A percentile compares a stretch with the other conserved stretches of the same genome.
These are phyloP conservation scores for Pistacia atlantica DNA, from an alignment of 345 rosid species.

Conservation along the genomic window DNA sequence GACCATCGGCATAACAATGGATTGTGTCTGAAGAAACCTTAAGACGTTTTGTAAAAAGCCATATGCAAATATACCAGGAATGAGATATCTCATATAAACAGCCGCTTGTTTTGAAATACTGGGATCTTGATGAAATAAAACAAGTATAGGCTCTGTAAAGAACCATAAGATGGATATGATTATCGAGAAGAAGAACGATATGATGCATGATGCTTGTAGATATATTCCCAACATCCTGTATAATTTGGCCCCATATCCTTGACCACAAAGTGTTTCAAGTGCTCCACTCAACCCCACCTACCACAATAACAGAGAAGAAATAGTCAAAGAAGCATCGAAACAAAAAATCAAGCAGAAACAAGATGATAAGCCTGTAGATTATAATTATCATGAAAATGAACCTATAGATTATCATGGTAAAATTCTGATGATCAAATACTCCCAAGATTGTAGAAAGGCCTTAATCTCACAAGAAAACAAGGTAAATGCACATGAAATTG, in stretches of 20 bases:
- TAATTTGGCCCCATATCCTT: constrained; percentile 74
- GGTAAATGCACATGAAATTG: too few species aligned
- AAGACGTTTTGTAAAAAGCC: constrained; percentile 68
- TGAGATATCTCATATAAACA: constrained; percentile 54
- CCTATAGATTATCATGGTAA: too few species aligned
- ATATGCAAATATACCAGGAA: constrained; percentile 67
- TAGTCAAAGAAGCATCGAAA: constrained; percentile 8
- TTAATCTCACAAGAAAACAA: too few species aligned
- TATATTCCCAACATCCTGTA: constrained; percentile 68
- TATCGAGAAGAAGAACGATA: constrained; percentile 48
- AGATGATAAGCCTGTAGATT: neutral
- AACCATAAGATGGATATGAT: constrained; percentile 62
- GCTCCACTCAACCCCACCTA: constrained; percentile 80
- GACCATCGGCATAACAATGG: constrained; percentile 49
- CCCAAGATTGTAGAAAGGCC: too few species aligned
- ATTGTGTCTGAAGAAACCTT: constrained; percentile 81
- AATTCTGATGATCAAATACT: too few species aligned
- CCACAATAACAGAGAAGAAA: constrained; percentile 3
- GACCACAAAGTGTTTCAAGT: constrained; percentile 88
- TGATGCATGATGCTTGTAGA: constrained; percentile 74
- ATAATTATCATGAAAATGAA: too few species aligned
- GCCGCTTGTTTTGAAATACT: constrained; percentile 56
- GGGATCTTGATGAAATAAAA: constrained; percentile 61
- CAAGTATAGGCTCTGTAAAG: constrained; percentile 49
- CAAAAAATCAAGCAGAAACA: neutral